These are phyloP conservation scores for Nakazawaea ishiwadae DNA, from an alignment of 805 yeast genomes.

Conservation along the genomic window DNA sequence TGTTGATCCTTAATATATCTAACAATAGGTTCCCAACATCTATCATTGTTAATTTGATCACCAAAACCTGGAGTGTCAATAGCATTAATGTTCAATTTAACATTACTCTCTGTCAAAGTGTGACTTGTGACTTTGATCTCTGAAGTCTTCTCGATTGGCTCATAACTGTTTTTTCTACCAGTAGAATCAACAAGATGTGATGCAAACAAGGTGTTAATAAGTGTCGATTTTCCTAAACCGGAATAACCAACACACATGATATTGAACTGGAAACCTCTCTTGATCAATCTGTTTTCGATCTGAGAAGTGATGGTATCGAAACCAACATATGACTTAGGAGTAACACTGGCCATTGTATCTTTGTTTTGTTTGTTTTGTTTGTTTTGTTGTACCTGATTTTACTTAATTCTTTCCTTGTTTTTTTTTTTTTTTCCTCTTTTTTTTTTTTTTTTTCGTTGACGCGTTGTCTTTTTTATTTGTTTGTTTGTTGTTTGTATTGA, in stretches of 20 bases:
- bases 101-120: slow-evolving; percentile 77
- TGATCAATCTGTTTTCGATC: slow-evolving; percentile 86
- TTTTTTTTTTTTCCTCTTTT: slow-evolving; percentile 2
- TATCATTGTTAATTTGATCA: slow-evolving; percentile 91
- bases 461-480: too few species aligned
- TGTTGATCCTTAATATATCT: slow-evolving; percentile 95
- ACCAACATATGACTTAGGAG: slow-evolving; percentile 84
- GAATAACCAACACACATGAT: slow-evolving; percentile 91
- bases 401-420: slow-evolving; percentile 6
- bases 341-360: slow-evolving; percentile 9
- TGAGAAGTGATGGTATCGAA: slow-evolving; percentile 95
- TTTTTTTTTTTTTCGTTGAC: background rate
- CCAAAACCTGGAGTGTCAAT: slow-evolving; percentile 99
- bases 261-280: slow-evolving; percentile 91
- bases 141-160: slow-evolving; percentile 80
- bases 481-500: too few species aligned
- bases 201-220: slow-evolving; percentile 86
- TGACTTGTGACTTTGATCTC: slow-evolving; percentile 75
- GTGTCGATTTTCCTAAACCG: slow-evolving; percentile 91
- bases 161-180: slow-evolving; percentile 65
- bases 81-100: slow-evolving; percentile 76
- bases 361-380: slow-evolving; percentile 10
- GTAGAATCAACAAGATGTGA: slow-evolving; percentile 69
- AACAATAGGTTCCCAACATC: slow-evolving; percentile 95
- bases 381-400: too few species aligned